Base-by-base conservation (phyloP, 2,329 filamentous ascomycete species). In the Fonsecaea multimorphosa region DNA sequence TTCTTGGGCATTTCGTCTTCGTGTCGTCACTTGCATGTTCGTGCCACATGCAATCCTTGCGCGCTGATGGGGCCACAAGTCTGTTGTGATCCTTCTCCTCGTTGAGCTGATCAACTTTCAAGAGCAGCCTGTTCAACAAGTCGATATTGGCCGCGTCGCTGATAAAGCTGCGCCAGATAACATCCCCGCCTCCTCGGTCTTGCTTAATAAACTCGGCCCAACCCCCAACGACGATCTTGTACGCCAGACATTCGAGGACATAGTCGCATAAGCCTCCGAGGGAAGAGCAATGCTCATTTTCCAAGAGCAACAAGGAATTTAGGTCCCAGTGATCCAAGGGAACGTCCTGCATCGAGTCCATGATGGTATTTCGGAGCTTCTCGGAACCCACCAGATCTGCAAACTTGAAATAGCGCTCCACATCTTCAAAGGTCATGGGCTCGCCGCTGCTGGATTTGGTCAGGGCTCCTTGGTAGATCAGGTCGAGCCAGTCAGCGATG, bases 31-130 rank as follows among this genome's bases (percentile, higher is more conserved):
- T 52, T 2, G 29, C 27, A 44, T 66, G 64, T 3, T 66, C 58
- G 22, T 66, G 64, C 64, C 59, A 63, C 49, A 49, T 66, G 55
- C 64, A 66, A 46, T 66, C 54, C 55, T 40, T 54, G 32, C 54
- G 22, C 14, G 58, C 38, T 8, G n/a, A 27, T 5, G 64, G 64
- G 32, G 27, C 19, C 22, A 63, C 22, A 36, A 65, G 58, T 9
- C 16, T 32, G 22, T 32, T 22, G 16, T 31, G 38, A 14, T 31
- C 32, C n/a, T 61, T 53, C 27, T 29, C 54, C 24, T 44, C 31
- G n/a, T 44, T 36, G 9, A 58, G 52, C 32, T 49, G 29, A 29
- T 55, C 64, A 5, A 63, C 38, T 49, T 54, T 59, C 32, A 51
- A 6, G 27, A 63, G 34, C 19, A 61, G 34, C 40, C 24, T 19